Percentiles rank a stretch among this genome's conserved stretches.
These are phyloP conservation scores for Suhomyces choctaworum DNA, from an alignment of 1,139 yeast species.

Conservation along the genomic window DNA sequence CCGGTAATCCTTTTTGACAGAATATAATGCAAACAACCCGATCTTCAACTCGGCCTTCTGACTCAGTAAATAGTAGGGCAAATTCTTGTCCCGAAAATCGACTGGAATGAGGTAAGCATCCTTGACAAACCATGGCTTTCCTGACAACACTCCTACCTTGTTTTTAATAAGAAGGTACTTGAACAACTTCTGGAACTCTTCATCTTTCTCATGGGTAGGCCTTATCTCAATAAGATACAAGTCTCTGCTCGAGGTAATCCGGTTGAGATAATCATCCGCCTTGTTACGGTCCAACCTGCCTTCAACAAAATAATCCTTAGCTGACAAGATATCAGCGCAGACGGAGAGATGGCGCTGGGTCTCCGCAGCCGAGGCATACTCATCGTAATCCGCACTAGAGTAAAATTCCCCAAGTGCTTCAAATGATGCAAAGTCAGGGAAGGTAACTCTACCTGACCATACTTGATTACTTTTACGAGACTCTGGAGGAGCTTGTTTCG, in stretches of 20 bases:
- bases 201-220: conserved; percentile 22
- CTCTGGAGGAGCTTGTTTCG: background rate
- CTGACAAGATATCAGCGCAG: conserved; percentile 31
- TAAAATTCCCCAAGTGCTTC: conserved; percentile 45
- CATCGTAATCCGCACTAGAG: conserved; percentile 33
- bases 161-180: conserved; percentile 50
- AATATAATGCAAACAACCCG: conserved; percentile 47
- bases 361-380: conserved; percentile 13
- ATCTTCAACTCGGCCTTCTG: conserved; percentile 21
- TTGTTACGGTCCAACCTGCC: conserved; percentile 58
- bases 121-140: conserved; percentile 52
- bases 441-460: conserved; percentile 60
- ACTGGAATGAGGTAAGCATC: conserved; percentile 65
- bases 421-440: conserved; percentile 57
- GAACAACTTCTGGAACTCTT: conserved; percentile 49
- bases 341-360: conserved; percentile 30
- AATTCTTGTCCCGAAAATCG: conserved; percentile 26
- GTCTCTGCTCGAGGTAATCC: conserved; percentile 50
- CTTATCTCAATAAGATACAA: conserved; percentile 50
- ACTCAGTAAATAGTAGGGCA: conserved; percentile 31
- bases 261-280: conserved; percentile 59
- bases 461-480: conserved; percentile 17
- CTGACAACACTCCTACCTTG: conserved; percentile 65
- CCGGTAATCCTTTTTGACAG: conserved; percentile 45
- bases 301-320: conserved; percentile 48